These are phyloP conservation scores for Penicillium janthinellum DNA, from an alignment of 2,329 filamentous ascomycete genomes.

Conservation along the genomic window DNA sequence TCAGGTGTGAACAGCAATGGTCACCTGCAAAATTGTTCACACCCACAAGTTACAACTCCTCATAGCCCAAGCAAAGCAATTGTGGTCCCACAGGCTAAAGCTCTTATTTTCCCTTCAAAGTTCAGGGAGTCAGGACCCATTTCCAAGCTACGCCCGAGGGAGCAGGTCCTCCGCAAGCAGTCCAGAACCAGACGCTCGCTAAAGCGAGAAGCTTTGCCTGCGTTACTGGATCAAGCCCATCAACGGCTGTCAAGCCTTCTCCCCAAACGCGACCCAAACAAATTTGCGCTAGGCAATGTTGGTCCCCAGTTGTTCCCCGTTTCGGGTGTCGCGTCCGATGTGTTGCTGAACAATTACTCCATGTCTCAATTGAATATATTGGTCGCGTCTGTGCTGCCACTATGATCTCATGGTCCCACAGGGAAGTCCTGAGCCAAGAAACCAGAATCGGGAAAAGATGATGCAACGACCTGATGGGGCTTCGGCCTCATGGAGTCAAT, in stretches of 20 bases:
- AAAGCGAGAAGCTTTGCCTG: slow-evolving; percentile 18
- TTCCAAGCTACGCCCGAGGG: slow-evolving; percentile 5
- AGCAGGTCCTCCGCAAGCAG: slow-evolving; percentile 13
- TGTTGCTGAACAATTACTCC: background rate
- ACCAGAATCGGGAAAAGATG: slow-evolving; percentile 10
- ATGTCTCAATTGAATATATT: background rate
- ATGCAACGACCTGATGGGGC: slow-evolving; percentile 9
- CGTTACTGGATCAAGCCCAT: slow-evolving; percentile 6
- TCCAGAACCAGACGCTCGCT: slow-evolving; percentile 1
- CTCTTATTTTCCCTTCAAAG: background rate
- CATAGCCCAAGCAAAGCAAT: background rate
- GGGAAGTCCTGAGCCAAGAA: background rate
- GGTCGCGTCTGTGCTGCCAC: background rate
- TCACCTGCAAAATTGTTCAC: background rate
- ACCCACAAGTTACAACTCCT: background rate
- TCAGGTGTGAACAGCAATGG: background rate
- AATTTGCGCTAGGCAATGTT: slow-evolving; percentile 13
- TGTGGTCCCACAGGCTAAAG: background rate
- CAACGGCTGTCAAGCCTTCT: slow-evolving; percentile 27
- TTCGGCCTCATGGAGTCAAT: background rate
- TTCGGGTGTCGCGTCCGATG: background rate
- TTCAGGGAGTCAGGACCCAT: background rate
- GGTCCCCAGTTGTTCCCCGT: slow-evolving; percentile 6
- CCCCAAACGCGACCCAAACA: slow-evolving; percentile 12
- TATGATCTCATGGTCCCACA: slow-evolving; percentile 23